phyloP scores from a whole-genome alignment of 1,284 basidiomycete genomes.

The Grifola frondosa region DNA sequence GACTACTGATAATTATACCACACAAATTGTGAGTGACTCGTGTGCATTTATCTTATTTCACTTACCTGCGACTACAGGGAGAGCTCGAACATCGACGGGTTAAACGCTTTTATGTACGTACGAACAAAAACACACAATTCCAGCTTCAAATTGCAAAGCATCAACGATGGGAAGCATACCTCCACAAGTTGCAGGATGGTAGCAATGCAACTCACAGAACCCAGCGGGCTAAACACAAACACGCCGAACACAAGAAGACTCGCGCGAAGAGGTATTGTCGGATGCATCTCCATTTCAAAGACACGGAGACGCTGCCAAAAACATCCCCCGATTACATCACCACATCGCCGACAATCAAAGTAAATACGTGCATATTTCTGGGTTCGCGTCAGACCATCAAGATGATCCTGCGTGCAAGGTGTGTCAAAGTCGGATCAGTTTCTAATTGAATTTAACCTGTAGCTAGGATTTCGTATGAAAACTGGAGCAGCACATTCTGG shows the following conservation, averaged over 20 bases:
- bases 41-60: background rate
- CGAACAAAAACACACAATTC: slow-evolving; percentile 33
- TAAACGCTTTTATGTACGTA: slow-evolving; percentile 34
- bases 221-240: no score
- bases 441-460: background rate
- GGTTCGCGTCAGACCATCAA: slow-evolving; percentile 9
- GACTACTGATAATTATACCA: slow-evolving; percentile 24
- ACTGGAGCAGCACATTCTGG: slow-evolving; percentile 18
- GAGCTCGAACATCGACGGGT: slow-evolving; percentile 35
- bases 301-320: background rate
- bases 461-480: background rate
- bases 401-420: slow-evolving; percentile 20
- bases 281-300: background rate
- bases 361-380: slow-evolving; percentile 6
- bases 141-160: slow-evolving; percentile 23
- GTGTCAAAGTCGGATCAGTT: background rate
- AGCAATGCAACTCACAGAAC: no score
- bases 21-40: slow-evolving; percentile 2
- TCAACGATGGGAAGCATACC: background rate
- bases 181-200: no score
- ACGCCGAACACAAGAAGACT: background rate
- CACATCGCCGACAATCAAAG: slow-evolving; percentile 11
- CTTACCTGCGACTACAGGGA: slow-evolving; percentile 20
- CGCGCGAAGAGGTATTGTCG: background rate
- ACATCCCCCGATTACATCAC: slow-evolving; percentile 7